These are phyloP conservation scores for Curvularia sp. DNA, from an alignment of 2,329 filamentous ascomycete genomes.

Conservation along the genomic window DNA sequence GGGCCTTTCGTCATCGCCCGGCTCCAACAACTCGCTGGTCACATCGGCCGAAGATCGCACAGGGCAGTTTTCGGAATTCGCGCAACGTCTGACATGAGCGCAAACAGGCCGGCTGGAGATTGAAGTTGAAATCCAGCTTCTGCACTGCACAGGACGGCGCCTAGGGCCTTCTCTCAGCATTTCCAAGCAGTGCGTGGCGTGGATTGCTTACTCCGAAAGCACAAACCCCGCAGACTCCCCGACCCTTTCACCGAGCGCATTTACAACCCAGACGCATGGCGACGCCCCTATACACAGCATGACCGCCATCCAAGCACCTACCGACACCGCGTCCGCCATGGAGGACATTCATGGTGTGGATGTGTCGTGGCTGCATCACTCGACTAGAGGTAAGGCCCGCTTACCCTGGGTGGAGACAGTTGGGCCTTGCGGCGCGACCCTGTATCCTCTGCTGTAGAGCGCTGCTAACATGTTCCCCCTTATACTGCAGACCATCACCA, in stretches of 20 bases:
- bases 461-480: slow-evolving; percentile 29
- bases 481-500: slow-evolving; percentile 44
- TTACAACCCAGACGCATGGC: slow-evolving; percentile 37
- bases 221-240: slow-evolving; percentile 41
- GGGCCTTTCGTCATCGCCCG: slow-evolving; percentile 26
- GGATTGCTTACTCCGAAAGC: slow-evolving; percentile 12
- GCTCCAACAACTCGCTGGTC: slow-evolving; percentile 12
- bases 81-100: slow-evolving; percentile 18
- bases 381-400: slow-evolving; percentile 73
- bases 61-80: slow-evolving; percentile 17
- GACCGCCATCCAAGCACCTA: slow-evolving; percentile 33
- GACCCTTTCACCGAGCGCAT: slow-evolving; percentile 25
- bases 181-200: slow-evolving; percentile 37
- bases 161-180: slow-evolving; percentile 17
- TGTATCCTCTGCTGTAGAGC: slow-evolving; percentile 12
- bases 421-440: slow-evolving; percentile 27
- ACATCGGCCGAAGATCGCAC: slow-evolving; percentile 26
- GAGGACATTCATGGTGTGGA: slow-evolving; percentile 83
- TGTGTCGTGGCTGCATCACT: slow-evolving; percentile 89
- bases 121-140: slow-evolving; percentile 6
- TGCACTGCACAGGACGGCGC: slow-evolving; percentile 14
- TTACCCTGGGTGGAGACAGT: slow-evolving; percentile 33
- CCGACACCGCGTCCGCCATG: slow-evolving; percentile 59
- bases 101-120: slow-evolving; percentile 13
- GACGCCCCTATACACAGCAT: slow-evolving; percentile 28